Evolutionary conservation across 1,284 basidiomycete species (phyloP), one percentile per base, ranked within the genome.

Genomic region (Porogramme epimiltina): DNA sequence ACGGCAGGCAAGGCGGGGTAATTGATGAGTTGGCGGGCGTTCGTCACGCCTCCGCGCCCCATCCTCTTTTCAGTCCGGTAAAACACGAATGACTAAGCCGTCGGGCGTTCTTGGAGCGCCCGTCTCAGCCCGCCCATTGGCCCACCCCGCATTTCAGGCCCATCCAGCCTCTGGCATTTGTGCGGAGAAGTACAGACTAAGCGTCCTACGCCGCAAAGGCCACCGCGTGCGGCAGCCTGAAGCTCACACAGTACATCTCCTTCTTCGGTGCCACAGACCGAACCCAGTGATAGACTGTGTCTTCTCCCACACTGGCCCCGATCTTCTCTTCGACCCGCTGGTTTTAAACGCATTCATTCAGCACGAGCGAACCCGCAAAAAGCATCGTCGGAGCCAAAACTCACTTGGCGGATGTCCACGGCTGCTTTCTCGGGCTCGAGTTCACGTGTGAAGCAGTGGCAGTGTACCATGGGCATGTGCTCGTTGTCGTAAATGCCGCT

Each of bases 201-300:
- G n/a, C 23, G 22, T 43, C 36, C 52, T 47, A 52, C 11, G 37
- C 40, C 40, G 45, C 52, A 36, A 48, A 80, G 2, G 81, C 85
- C 9, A 84, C 82, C 47, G 72, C 72, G 36, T 67, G 66, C 18
- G 95, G 93, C 20, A 98, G 79, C 42, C 88, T 77, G 78, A 99
- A 99, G 64, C 88, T 89, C 48, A 99, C 82, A 72, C 97, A 97
- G 71, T 97, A 99, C 97, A 99, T 99, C 64, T 96, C 91, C 74
- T 99, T 99, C 73, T 87, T 93, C 3, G 97, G 97, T 2, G 96
- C 95, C 8, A 99, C 96, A 13, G 89, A 88, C 44, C 97, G 84
- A 28, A 99, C 96, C 59, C 87, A 79, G 64, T 94, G 88, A 13
- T 95, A 71, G 26, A 71, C 69, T 25, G 79, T 72, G n/a, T 82